Conservation (phyloP, 139 green algal species). For the Limnomonas spitsbergensis region DNA sequence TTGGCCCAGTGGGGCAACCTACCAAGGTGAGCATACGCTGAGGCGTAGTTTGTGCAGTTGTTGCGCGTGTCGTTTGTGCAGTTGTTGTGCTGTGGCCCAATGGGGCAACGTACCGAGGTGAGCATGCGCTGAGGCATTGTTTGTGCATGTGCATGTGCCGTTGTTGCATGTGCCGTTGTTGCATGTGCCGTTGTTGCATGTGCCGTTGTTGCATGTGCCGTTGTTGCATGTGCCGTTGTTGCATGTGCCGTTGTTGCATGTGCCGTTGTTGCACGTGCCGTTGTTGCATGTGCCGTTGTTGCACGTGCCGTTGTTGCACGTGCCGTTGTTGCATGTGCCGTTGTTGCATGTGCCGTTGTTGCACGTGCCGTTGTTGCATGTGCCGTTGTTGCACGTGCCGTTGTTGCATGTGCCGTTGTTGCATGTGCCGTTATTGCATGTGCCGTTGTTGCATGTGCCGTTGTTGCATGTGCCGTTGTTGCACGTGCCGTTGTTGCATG, state of each 20-base stretch:
- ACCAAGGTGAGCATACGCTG: conserved; percentile 34
- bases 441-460: not conserved
- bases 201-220: not conserved
- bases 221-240: too few relatives aligned
- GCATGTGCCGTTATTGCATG: too few relatives aligned
- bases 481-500: not conserved
- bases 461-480: not conserved
- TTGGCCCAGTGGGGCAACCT: conserved; percentile 68
- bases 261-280: not conserved
- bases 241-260: too few relatives aligned
- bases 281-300: not conserved
- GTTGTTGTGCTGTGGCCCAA: not conserved
- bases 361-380: not conserved
- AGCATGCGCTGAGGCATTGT: not conserved
- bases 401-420: not conserved
- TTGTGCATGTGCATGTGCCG: not conserved
- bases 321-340: too few relatives aligned
- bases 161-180: not conserved
- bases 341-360: too few relatives aligned
- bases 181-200: not conserved
- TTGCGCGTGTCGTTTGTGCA: not conserved
- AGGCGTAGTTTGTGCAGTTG: not conserved
- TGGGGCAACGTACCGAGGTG: not conserved
- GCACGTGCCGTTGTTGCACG: not conserved
- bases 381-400: not conserved